These are phyloP conservation scores for Pseudocercospora vitis DNA, from an alignment of 2,329 filamentous ascomycete genomes.

Conservation along the genomic window DNA sequence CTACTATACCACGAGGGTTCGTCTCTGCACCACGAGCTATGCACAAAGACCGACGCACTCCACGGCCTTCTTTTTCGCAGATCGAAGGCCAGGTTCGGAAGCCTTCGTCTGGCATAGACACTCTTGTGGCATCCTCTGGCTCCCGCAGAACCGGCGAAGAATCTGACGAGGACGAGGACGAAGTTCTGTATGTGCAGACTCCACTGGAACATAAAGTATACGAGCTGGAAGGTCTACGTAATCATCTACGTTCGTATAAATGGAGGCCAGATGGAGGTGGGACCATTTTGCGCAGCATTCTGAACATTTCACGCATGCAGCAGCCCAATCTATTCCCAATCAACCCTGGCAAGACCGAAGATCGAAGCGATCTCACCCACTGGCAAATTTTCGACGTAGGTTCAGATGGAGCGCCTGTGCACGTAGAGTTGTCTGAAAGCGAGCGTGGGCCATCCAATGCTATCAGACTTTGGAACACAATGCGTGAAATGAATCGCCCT, in stretches of 20 bases:
- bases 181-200: conserved; percentile 43
- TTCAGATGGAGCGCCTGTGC: conserved; percentile 46
- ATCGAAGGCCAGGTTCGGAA: conserved; percentile 13
- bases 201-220: conserved; percentile 43
- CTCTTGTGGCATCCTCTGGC: conserved; percentile 22
- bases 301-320: conserved; percentile 48
- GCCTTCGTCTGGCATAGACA: conserved; percentile 14
- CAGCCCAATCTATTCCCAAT: conserved; percentile 47
- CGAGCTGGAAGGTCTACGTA: conserved; percentile 47
- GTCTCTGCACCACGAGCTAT: neutral
- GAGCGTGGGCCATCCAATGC: conserved; percentile 40
- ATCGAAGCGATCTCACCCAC: conserved; percentile 47
- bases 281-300: conserved; percentile 44
- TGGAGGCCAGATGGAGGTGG: conserved; percentile 44
- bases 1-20: neutral
- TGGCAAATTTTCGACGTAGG: conserved; percentile 61
- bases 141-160: conserved; percentile 36
- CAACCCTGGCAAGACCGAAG: conserved; percentile 44
- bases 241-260: conserved; percentile 46
- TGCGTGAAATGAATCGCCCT: conserved; percentile 42
- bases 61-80: conserved; percentile 12
- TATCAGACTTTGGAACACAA: conserved; percentile 38
- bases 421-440: conserved; percentile 38
- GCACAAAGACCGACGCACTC: conserved; percentile 11
- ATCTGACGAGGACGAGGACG: conserved; percentile 42